Evolutionary conservation across 305 asterid species (phyloP), one percentile per base, ranked within the genome.

Genomic region (Fraxinus sp.): DNA sequence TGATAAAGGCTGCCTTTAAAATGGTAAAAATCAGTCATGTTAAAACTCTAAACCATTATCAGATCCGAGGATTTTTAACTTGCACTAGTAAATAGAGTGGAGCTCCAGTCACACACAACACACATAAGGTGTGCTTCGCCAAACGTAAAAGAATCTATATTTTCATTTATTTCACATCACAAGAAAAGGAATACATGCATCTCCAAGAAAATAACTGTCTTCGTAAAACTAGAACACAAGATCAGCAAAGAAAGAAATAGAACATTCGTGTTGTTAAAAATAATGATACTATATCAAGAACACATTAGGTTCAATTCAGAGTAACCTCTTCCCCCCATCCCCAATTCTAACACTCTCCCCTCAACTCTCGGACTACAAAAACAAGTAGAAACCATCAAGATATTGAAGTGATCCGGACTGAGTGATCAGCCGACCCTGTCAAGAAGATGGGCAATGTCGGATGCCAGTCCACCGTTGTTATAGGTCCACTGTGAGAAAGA

Each of bases 401-500:
- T 91, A 92, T 86, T 10, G 97, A 91, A 8, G 98, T 87, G 79
- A 96, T 95, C 84, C 93, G 90, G 72, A 96, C 97, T 2, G 99
- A 95, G 83, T 95, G 92, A 92, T 96, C 99, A 26, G 96, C 92
- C 0, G 98, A 96, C 37, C 99, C 99, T 43, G 98, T 95, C 90
- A 96, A 88, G 90, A 90, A 95, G 86, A 95, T 84, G 36, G 98
- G 96, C 84, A 91, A 83, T 6, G 93, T 89, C 35, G 98, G 99
- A 89, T 96, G 99, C 99, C 99, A 95, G 87, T 95, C 98, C 35
- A 95, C 97, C 3, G 98, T 93, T 62, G 98, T 94, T 88, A 96
- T 88, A 18, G 93, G 77, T 78, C 90, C 97, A 78, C 82, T 85
- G 70, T 96, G 99, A 83, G 95, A 84, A 46, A 91, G 94, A 76